A percentile compares a stretch with the other conserved stretches of the same genome.
These are phyloP conservation scores for Camptophora hylomeconis DNA, from an alignment of 2,329 filamentous ascomycete species.

Conservation along the genomic window DNA sequence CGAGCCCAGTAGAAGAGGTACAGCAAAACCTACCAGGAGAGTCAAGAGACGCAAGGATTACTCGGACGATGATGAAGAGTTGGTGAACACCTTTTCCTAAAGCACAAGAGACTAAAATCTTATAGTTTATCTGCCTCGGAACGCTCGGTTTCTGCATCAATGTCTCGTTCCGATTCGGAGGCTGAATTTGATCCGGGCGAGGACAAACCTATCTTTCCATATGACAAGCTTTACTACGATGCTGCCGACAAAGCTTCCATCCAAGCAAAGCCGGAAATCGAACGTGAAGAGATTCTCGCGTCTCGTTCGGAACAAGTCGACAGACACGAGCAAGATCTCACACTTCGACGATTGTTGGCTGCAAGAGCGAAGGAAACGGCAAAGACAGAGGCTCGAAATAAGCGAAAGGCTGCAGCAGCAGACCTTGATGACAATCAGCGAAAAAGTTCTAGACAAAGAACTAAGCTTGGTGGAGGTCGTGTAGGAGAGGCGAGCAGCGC, in stretches of 20 bases:
- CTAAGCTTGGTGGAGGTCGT: conserved; percentile 50
- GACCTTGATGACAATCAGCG: conserved; percentile 67
- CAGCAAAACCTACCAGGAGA: conserved; percentile 32
- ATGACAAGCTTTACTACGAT: conserved; percentile 74
- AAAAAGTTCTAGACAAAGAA: conserved; percentile 61
- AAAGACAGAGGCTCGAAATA: conserved; percentile 38
- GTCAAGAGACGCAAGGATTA: conserved; percentile 38
- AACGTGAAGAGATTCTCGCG: conserved; percentile 80
- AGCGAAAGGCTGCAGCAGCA: conserved; percentile 65
- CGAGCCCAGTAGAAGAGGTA: conserved; percentile 35
- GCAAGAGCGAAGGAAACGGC: conserved; percentile 50
- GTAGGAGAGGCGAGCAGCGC: conserved; percentile 56
- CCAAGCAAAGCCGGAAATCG: conserved; percentile 74
- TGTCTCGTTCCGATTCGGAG: conserved; percentile 83
- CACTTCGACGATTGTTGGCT: conserved; percentile 65
- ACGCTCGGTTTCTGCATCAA: conserved; percentile 70
- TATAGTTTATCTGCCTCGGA: conserved; percentile 55
- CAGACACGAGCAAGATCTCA: conserved; percentile 65
- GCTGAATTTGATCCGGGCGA: conserved; percentile 42
- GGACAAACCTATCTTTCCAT: conserved; percentile 52
- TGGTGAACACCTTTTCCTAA: too few relatives aligned
- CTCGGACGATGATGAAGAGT: conserved; percentile 68
- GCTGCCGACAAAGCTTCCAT: conserved; percentile 65
- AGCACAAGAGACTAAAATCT: too few relatives aligned
- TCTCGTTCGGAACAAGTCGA: conserved; percentile 76